Evolutionary conservation across 2,329 filamentous ascomycete genomes (phyloP), one percentile per base, ranked within the genome.

Genomic region (Neopestalotiopsis sp.): DNA sequence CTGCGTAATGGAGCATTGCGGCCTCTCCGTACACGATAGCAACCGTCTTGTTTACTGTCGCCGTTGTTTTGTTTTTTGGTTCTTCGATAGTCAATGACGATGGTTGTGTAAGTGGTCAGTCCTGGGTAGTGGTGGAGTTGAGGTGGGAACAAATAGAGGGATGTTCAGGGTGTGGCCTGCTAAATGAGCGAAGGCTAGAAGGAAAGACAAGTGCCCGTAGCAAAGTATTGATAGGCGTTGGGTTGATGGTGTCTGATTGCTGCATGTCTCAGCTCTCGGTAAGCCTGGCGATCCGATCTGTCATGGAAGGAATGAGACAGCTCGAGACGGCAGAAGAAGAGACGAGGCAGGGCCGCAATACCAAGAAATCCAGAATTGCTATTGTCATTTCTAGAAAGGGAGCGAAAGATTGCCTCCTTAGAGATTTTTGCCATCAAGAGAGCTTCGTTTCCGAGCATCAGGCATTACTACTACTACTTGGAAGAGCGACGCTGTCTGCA

Each of bases 201-300:
- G 57, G 57, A 28, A 12, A 59, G 30, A 12, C 24, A 59, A 24
- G 57, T 30, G 13, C 49, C 20, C 49, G 34, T 38, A 38, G 34
- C 34, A 56, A 56, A 24, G 49, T 24, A 14, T 7, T 24, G 17
- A 34, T 34, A 14, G 24, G 30, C 59, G 28, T 34, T 34, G 34
- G 20, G 59, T 5, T 14, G 30, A 59, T 20, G 17, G 59, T 62
- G 30, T 40, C 34, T 34, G 4, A 12, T 38, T 28, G 17, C 30
- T 62, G 59, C 59, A 40, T 62, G 59, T 62, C 59, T 62, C 59
- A 62, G 45, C 59, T 40, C n/a, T 34, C 10, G 34, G 32, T 34
- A 20, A 28, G 32, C 28, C n/a, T 13, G 34, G 12, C 30, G 34
- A 62, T 30, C 34, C 32, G 32, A 62, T 62, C 28, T 62, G 59